Conservation (phyloP, 2,329 filamentous ascomycete genomes). For the Massarina eburnea region DNA sequence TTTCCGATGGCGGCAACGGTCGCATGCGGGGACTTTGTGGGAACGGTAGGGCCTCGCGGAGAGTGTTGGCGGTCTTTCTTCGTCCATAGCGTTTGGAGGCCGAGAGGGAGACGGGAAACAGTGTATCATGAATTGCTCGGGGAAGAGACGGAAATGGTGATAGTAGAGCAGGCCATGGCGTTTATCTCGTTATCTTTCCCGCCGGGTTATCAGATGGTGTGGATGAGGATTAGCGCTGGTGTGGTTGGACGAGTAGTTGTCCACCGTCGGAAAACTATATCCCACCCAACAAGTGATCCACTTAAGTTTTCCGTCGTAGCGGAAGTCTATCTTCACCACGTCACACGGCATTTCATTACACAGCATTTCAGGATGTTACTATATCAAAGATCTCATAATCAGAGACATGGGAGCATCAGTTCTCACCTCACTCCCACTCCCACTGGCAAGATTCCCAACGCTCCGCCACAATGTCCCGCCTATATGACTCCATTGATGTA, state of each 20-base stretch:
- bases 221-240: too few species aligned
- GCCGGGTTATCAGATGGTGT: too few species aligned
- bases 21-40: constrained; percentile 16
- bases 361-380: neutral
- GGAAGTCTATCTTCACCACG: too few species aligned
- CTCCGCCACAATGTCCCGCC: constrained; percentile 13
- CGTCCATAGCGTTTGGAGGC: neutral
- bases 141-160: neutral
- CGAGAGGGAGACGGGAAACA: neutral
- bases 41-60: constrained; percentile 1
- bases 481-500: constrained; percentile 16
- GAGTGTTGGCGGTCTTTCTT: neutral
- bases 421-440: neutral
- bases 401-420: neutral
- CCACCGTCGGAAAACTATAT: too few species aligned
- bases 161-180: neutral
- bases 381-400: neutral
- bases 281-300: too few species aligned
- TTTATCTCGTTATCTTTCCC: too few species aligned
- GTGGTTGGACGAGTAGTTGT: too few species aligned
- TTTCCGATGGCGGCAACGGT: constrained; percentile 16
- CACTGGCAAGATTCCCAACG: neutral
- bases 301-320: too few species aligned
- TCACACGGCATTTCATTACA: too few species aligned
- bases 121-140: neutral